Evolutionary conservation across 2,329 filamentous ascomycete genomes (phyloP).

Genomic region (Diaporthe humulicola): DNA sequence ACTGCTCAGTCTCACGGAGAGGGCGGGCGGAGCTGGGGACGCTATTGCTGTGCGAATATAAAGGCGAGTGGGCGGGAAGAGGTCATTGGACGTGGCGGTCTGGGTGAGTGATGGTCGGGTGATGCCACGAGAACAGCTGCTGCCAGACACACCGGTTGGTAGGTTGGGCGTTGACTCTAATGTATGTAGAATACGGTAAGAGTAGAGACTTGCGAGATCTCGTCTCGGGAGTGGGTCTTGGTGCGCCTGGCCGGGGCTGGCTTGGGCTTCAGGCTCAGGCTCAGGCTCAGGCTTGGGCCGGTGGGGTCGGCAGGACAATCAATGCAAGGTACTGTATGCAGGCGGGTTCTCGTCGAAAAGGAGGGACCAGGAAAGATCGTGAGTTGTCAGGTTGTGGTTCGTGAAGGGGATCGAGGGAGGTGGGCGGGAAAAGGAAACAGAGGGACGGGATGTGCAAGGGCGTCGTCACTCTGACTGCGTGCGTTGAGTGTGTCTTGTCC

Average conservation of each 20-base stretch:
- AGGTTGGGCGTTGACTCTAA: conserved; percentile 23
- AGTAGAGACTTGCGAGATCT: conserved; percentile 8
- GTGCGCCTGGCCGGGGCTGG: conserved; percentile 13
- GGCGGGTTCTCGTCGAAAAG: conserved; percentile 8
- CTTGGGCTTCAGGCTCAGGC: neutral
- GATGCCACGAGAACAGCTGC: conserved; percentile 16
- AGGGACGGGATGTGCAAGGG: neutral
- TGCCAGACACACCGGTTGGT: conserved; percentile 18
- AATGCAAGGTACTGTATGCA: conserved; percentile 23
- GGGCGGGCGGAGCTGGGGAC: neutral
- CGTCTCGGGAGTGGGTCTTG: conserved; percentile 19
- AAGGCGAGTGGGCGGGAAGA: conserved; percentile 5
- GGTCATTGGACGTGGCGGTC: conserved; percentile 23
- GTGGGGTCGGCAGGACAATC: neutral
- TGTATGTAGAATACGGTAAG: conserved; percentile 11
- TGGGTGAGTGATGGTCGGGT: conserved; percentile 19
- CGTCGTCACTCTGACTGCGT: conserved; percentile 15
- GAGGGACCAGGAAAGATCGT: conserved; percentile 35
- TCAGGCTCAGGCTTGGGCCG: conserved; percentile 5
- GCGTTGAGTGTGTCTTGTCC: neutral
- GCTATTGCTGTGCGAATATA: conserved; percentile 15
- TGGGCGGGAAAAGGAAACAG: neutral
- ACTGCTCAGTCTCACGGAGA: conserved; percentile 1
- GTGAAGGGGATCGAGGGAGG: conserved; percentile 25
- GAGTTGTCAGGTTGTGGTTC: conserved; percentile 38